Conservation (phyloP, 345 rosid genomes). For the Aethionema arabicum region DNA sequence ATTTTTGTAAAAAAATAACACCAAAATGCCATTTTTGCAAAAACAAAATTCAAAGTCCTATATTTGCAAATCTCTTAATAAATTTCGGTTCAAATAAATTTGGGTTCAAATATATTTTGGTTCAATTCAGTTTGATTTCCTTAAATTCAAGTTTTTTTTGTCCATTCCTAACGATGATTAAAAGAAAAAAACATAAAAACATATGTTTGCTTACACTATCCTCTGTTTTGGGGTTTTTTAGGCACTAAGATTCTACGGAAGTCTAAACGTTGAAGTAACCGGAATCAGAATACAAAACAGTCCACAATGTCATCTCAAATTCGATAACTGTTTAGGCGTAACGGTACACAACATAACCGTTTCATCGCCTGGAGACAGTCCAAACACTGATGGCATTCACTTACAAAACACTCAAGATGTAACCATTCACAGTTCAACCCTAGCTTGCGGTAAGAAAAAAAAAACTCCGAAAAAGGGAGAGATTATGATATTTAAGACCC, state of each 20-base stretch:
- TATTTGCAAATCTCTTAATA: no score
- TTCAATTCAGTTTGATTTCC: no score
- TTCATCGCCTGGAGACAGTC: conserved; percentile 92
- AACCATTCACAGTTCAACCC: conserved; percentile 63
- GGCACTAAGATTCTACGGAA: conserved; percentile 96
- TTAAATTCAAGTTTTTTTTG: no score
- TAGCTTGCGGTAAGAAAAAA: conserved; percentile 68
- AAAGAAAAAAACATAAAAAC: no score
- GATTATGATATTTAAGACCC: no score
- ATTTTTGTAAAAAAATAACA: no score
- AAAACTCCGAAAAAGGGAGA: no score
- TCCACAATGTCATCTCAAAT: conserved; percentile 97
- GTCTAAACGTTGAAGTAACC: conserved; percentile 71
- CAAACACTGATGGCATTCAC: conserved; percentile 97
- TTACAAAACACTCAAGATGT: conserved; percentile 88
- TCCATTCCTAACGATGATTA: no score
- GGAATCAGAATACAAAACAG: conserved; percentile 94
- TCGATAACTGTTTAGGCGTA: conserved; percentile 82
- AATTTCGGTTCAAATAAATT: no score
- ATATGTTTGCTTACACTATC: conserved; percentile 2
- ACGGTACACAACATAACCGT: conserved; percentile 63
- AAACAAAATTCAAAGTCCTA: no score
- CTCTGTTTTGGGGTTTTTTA: conserved; percentile 36
- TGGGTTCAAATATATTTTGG: no score
- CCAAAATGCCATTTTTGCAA: no score